Conservation (phyloP, 495 filamentous ascomycete genomes). For the Tirmania nivea region DNA sequence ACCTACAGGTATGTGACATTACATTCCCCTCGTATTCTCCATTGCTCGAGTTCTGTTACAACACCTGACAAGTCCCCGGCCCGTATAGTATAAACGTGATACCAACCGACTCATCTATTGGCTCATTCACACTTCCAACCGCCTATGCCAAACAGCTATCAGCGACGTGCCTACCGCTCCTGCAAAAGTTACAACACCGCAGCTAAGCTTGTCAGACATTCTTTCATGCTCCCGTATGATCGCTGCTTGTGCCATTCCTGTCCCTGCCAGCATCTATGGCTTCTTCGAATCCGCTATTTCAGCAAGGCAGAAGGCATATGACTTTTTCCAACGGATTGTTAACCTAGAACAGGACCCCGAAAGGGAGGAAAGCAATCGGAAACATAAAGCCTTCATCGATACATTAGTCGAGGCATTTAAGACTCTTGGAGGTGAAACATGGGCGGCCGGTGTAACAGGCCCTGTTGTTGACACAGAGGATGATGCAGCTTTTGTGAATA, state of each 20-base stretch:
- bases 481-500: slow-evolving; percentile 20
- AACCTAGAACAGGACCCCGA: slow-evolving; percentile 20
- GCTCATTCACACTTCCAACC: slow-evolving; percentile 23
- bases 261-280: neutral
- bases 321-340: slow-evolving; percentile 17
- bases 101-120: slow-evolving; percentile 23
- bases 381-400: slow-evolving; percentile 25
- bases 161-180: neutral
- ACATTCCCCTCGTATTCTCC: too few relatives aligned
- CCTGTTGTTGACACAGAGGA: slow-evolving; percentile 10
- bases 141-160: slow-evolving; percentile 16
- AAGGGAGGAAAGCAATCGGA: slow-evolving; percentile 22
- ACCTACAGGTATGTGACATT: too few relatives aligned
- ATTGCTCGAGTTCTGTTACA: neutral
- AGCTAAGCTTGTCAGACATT: neutral
- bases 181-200: neutral
- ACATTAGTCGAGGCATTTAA: slow-evolving; percentile 21
- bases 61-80: slow-evolving; percentile 8
- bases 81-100: slow-evolving; percentile 23
- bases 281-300: slow-evolving; percentile 20
- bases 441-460: slow-evolving; percentile 5
- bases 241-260: neutral
- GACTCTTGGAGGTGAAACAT: slow-evolving; percentile 18
- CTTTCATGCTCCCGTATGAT: neutral
- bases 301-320: slow-evolving; percentile 10